Conservation (phyloP, 2,329 filamentous ascomycete genomes). For the Paecilomyces formosus region DNA sequence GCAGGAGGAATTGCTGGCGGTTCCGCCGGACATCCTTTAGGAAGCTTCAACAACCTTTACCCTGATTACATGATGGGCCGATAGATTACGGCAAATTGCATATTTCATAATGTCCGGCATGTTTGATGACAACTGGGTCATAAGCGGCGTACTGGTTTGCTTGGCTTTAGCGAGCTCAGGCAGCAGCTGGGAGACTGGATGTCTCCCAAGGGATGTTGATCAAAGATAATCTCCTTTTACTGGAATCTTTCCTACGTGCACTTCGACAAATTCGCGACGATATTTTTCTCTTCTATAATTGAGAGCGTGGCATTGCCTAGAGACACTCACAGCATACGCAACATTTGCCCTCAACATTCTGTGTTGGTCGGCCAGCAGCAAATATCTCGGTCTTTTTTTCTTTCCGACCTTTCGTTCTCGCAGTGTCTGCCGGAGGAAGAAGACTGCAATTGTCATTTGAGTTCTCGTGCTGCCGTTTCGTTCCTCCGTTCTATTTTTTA, state of each 20-base stretch:
- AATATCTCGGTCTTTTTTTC: neutral
- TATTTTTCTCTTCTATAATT: slow-evolving; percentile 13
- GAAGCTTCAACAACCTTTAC: slow-evolving; percentile 31
- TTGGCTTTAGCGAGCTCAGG: slow-evolving; percentile 32
- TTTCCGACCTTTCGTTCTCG: neutral
- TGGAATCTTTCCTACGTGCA: slow-evolving; percentile 5
- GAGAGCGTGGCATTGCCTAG: neutral
- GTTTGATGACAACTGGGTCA: slow-evolving; percentile 35
- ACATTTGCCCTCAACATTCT: neutral
- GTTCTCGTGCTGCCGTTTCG: slow-evolving; percentile 2
- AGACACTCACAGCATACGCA: neutral
- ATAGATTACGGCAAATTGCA: slow-evolving; percentile 16
- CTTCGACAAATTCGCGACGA: neutral
- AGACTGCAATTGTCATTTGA: neutral
- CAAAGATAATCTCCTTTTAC: slow-evolving; percentile 11
- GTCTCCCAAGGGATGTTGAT: slow-evolving; percentile 29
- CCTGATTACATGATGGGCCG: slow-evolving; percentile 44
- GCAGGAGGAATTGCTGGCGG: slow-evolving; percentile 20
- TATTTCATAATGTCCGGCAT: slow-evolving; percentile 32
- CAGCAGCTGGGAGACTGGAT: slow-evolving; percentile 33
- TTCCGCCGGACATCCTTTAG: slow-evolving; percentile 22
- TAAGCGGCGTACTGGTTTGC: slow-evolving; percentile 31
- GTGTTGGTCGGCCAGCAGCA: neutral
- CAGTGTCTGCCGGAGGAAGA: neutral
- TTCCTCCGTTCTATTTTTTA: slow-evolving; percentile 12